phyloP scores from a whole-genome alignment of 179 eudicot species.

The Nepenthes alata region DNA sequence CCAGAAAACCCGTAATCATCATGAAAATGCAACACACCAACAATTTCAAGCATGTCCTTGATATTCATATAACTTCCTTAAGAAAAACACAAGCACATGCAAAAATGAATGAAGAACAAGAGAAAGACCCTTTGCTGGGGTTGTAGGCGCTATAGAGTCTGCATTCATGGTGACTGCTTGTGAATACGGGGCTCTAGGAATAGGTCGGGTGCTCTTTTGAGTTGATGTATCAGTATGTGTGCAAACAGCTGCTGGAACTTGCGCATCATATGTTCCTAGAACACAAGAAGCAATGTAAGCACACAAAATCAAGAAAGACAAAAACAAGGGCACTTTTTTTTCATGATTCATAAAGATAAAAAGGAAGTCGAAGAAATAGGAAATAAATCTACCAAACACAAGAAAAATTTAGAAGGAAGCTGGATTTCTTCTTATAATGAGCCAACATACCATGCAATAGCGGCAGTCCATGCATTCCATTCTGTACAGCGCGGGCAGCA shows the following conservation, averaged over 20 bases:
- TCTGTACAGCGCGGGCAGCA: conserved; percentile 30
- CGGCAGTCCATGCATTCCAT: conserved; percentile 53
- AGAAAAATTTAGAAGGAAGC: too few relatives aligned
- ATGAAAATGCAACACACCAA: too few relatives aligned
- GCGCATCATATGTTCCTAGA: conserved; percentile 30
- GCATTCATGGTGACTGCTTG: conserved; percentile 4
- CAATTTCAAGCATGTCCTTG: too few relatives aligned
- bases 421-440: too few relatives aligned
- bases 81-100: too few relatives aligned
- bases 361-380: too few relatives aligned
- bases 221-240: conserved; percentile 30
- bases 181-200: conserved; percentile 27
- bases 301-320: background rate
- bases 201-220: conserved; percentile 29
- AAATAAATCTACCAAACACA: too few relatives aligned
- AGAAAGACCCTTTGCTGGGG: conserved; percentile 52
- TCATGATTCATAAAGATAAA: too few relatives aligned
- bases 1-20: background rate
- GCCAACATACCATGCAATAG: conserved; percentile 43
- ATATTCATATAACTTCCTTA: too few relatives aligned
- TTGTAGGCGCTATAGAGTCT: conserved; percentile 19
- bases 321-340: too few relatives aligned
- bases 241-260: conserved; percentile 16
- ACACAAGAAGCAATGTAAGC: background rate
- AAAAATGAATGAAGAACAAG: conserved; percentile 3